Evolutionary conservation across 2,329 filamentous ascomycete genomes (phyloP).

Genomic region (Colletotrichum horii): DNA sequence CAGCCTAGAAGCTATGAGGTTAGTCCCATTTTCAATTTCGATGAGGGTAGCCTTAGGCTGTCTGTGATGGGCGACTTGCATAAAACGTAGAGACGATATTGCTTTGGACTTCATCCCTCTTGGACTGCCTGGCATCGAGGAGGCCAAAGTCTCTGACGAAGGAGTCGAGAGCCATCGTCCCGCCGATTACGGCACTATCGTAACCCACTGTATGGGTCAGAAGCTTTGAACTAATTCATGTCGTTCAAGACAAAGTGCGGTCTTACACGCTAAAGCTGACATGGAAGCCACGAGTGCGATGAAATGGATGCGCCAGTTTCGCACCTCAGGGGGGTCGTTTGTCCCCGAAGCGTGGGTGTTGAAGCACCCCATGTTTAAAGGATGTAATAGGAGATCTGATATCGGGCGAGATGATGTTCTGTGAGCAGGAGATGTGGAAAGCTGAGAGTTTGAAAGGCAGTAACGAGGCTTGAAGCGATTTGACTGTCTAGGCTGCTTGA

Average conservation of each 20-base stretch:
- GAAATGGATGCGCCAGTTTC: constrained; percentile 27
- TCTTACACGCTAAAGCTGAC: constrained; percentile 25
- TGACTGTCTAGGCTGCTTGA: not conserved
- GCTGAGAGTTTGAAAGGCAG: not conserved
- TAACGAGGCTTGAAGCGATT: not conserved
- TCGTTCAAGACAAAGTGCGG: not conserved
- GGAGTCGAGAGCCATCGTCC: not conserved
- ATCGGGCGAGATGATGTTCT: fast-evolving
- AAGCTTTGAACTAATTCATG: fast-evolving
- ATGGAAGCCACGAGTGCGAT: constrained; percentile 26
- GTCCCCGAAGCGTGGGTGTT: constrained; percentile 13
- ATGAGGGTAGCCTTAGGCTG: fast-evolving
- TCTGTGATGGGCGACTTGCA: fast-evolving
- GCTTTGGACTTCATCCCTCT: constrained; percentile 18
- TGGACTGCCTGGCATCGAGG: not conserved
- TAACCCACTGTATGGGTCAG: not conserved
- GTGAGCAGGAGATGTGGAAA: fast-evolving
- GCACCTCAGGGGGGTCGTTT: not conserved
- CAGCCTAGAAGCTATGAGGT: not conserved
- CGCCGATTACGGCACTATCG: not conserved
- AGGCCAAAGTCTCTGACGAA: constrained; percentile 21
- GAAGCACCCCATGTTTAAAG: not conserved
- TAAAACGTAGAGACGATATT: constrained; percentile 53
- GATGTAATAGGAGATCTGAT: not conserved
- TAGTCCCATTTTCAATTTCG: fast-evolving